Percentiles rank a stretch among this genome's conserved stretches.
phyloP scores from a whole-genome alignment of 2,329 filamentous ascomycete genomes.

The Fusarium pseudonygamai region DNA sequence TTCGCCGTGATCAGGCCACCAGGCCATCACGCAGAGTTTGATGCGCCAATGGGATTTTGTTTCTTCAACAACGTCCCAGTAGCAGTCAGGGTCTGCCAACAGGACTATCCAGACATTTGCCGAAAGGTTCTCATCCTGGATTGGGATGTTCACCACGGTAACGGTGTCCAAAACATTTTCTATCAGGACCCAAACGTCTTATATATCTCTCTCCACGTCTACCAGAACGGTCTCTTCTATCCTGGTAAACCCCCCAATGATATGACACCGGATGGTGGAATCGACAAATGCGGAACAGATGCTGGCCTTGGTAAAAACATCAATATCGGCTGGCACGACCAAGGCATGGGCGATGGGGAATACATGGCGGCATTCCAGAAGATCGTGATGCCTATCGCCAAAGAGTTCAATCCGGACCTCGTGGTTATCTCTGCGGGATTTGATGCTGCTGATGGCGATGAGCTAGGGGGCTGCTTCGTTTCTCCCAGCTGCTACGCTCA shows the following conservation, averaged over 20 bases:
- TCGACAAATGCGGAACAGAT: constrained; percentile 67
- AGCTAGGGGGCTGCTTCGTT: constrained; percentile 92
- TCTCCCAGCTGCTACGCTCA: constrained; percentile 92
- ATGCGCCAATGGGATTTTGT: constrained; percentile 92
- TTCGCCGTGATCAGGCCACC: constrained; percentile 96
- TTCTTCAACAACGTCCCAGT: constrained; percentile 98
- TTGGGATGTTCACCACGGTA: constrained; percentile 86
- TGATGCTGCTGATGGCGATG: constrained; percentile 92
- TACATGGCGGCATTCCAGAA: constrained; percentile 97
- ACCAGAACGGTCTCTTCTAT: constrained; percentile 85
- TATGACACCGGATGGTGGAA: constrained; percentile 67
- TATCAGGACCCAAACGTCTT: constrained; percentile 94
- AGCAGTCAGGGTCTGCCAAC: constrained; percentile 87
- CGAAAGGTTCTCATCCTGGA: constrained; percentile 93
- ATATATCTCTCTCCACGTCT: constrained; percentile 95
- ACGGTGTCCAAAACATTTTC: constrained; percentile 96
- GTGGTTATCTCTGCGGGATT: constrained; percentile 97
- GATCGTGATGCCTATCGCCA: constrained; percentile 94
- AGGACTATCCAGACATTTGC: constrained; percentile 80
- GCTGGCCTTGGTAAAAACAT: constrained; percentile 68
- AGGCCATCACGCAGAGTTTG: constrained; percentile 91
- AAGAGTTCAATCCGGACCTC: constrained; percentile 92
- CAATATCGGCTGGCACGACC: constrained; percentile 73
- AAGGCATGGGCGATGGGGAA: constrained; percentile 93
- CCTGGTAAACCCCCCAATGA: constrained; percentile 71